phyloP scores from a whole-genome alignment of 805 yeast genomes.

The Yamadazyma phyllophila region DNA sequence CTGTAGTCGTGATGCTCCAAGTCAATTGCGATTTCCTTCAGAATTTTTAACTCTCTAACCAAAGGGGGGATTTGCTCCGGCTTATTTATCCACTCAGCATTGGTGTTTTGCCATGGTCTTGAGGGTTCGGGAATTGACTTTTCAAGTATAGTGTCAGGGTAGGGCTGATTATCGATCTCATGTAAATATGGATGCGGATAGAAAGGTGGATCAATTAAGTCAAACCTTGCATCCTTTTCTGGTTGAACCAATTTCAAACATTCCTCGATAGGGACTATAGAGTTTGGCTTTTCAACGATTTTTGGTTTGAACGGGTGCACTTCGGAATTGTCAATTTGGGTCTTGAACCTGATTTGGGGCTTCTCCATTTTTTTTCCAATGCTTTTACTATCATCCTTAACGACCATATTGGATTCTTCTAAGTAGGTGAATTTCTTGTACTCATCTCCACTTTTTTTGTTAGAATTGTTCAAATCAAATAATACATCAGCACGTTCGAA shows the following conservation, averaged over 20 bases:
- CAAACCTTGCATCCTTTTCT: slow-evolving; percentile 21
- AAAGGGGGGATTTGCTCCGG: slow-evolving; percentile 50
- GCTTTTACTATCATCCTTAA: slow-evolving; percentile 10
- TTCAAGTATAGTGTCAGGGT: slow-evolving; percentile 55
- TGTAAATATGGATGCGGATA: slow-evolving; percentile 76
- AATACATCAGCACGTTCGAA: slow-evolving; percentile 77
- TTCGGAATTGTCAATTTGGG: slow-evolving; percentile 66
- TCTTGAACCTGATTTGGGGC: slow-evolving; percentile 66
- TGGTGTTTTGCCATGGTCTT: slow-evolving; percentile 61
- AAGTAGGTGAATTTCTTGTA: slow-evolving; percentile 42
- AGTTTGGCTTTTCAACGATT: slow-evolving; percentile 69
- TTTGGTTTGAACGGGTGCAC: slow-evolving; percentile 74
- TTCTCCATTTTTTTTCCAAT: slow-evolving; percentile 43
- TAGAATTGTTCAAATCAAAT: slow-evolving; percentile 44
- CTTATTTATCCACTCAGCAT: slow-evolving; percentile 72
- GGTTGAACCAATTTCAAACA: slow-evolving; percentile 34
- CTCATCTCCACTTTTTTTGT: slow-evolving; percentile 4
- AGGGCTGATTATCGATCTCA: slow-evolving; percentile 70
- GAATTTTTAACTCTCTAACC: slow-evolving; percentile 49
- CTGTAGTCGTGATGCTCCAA: slow-evolving; percentile 94
- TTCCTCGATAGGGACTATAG: slow-evolving; percentile 55
- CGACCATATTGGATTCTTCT: slow-evolving; percentile 39
- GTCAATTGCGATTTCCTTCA: slow-evolving; percentile 81
- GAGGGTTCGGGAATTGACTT: slow-evolving; percentile 46
- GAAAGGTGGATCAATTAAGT: slow-evolving; percentile 51